Evolutionary conservation across 371 early-diverging fungal species (phyloP).

Genomic region (Polyrhizophydium stewartii): DNA sequence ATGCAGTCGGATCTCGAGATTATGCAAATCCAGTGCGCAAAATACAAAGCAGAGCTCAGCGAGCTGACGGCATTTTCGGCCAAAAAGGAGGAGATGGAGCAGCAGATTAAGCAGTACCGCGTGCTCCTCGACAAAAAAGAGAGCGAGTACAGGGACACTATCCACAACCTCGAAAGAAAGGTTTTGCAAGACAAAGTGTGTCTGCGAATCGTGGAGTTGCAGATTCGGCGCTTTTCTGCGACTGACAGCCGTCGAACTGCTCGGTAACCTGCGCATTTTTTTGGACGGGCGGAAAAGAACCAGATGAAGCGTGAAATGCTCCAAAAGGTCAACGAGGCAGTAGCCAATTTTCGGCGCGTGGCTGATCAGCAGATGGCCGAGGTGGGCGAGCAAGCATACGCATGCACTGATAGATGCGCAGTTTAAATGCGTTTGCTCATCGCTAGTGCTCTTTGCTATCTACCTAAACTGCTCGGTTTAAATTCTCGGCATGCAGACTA

Average conservation of each 20-base stretch:
- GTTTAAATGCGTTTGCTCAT: too few relatives aligned
- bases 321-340: conserved; percentile 52
- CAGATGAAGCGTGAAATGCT: conserved; percentile 53
- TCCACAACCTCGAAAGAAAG: conserved; percentile 47
- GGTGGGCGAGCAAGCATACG: conserved; percentile 7
- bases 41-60: conserved; percentile 41
- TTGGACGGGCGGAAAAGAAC: conserved; percentile 18
- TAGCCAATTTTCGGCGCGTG: conserved; percentile 44
- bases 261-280: neutral
- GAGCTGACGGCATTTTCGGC: conserved; percentile 37
- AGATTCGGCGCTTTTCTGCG: neutral
- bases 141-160: conserved; percentile 38
- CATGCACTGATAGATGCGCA: too few relatives aligned
- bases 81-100: conserved; percentile 26
- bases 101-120: conserved; percentile 17
- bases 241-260: neutral
- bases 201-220: too few relatives aligned
- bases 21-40: conserved; percentile 24
- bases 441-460: neutral
- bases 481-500: conserved; percentile 27
- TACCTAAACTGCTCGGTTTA: neutral
- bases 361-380: conserved; percentile 59
- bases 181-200: conserved; percentile 50
- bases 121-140: conserved; percentile 39
- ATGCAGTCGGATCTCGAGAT: conserved; percentile 30